Conservation (phyloP, 371 early-diverging fungal genomes). For the Synchytrium microbalum region DNA sequence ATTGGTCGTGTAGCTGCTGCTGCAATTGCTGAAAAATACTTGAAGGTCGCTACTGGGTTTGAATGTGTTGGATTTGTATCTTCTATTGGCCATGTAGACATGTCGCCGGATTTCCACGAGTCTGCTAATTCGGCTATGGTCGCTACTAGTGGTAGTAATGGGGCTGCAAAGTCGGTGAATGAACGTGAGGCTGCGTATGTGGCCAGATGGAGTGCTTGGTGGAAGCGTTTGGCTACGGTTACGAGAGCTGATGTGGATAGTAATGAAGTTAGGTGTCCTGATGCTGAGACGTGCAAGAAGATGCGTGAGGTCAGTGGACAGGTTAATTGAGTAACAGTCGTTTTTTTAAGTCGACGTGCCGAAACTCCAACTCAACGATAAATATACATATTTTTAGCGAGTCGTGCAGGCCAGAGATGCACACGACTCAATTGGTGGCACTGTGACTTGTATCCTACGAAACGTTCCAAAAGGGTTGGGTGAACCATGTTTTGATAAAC, state of each 20-base stretch:
- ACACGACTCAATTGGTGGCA: constrained; percentile 92
- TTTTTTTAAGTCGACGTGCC: neutral
- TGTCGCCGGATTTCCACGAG: constrained; percentile 38
- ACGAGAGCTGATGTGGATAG: constrained; percentile 64
- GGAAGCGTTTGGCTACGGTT: constrained; percentile 59
- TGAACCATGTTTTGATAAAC: constrained; percentile 96
- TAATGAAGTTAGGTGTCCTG: constrained; percentile 70
- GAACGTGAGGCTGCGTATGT: constrained; percentile 53
- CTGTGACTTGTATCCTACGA: constrained; percentile 93
- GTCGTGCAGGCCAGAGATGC: constrained; percentile 71
- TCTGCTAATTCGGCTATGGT: neutral
- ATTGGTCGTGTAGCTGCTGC: constrained; percentile 96
- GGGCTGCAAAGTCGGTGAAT: neutral
- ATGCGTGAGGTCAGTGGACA: constrained; percentile 54
- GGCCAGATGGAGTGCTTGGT: constrained; percentile 36
- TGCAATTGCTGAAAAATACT: constrained; percentile 92
- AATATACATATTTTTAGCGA: constrained; percentile 24
- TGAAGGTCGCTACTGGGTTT: constrained; percentile 65
- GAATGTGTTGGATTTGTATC: constrained; percentile 93
- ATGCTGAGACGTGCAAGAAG: constrained; percentile 41
- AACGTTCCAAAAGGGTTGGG: constrained; percentile 91
- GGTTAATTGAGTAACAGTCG: constrained; percentile 2
- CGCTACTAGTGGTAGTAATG: neutral
- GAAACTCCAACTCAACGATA: constrained; percentile 1
- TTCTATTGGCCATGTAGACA: constrained; percentile 74